Evolutionary conservation across 768 basidiomycete genomes (phyloP).

Genomic region (Pisolithus sp.): DNA sequence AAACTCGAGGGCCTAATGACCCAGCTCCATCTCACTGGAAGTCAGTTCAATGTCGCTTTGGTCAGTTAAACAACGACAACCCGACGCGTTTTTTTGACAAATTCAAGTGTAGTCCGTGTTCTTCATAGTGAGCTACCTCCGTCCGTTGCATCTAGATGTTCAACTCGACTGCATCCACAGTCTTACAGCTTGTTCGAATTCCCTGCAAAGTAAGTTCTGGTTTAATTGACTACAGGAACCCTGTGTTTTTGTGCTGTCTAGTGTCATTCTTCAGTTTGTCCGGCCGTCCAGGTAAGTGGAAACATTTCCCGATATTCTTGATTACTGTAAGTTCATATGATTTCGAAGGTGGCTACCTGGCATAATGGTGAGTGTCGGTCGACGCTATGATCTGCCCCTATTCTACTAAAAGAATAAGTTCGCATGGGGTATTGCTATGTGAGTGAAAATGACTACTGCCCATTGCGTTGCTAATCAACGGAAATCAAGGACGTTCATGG

Average conservation of each 20-base stretch:
- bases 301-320: not conserved
- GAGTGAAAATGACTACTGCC: constrained; percentile 6
- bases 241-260: not conserved
- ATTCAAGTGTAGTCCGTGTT: constrained; percentile 49
- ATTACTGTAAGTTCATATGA: not conserved
- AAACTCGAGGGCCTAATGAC: constrained; percentile 54
- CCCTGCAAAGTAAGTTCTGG: constrained; percentile 53
- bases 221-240: not conserved
- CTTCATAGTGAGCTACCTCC: constrained; percentile 46
- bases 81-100: not conserved
- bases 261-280: constrained; percentile 47
- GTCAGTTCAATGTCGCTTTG: constrained; percentile 61
- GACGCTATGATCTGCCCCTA: not conserved
- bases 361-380: constrained; percentile 41
- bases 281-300: constrained; percentile 47
- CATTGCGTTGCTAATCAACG: not conserved
- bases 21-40: constrained; percentile 50
- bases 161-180: constrained; percentile 3
- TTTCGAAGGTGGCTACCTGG: constrained; percentile 49
- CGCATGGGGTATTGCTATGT: constrained; percentile 59
- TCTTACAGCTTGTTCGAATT: constrained; percentile 47
- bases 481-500: constrained; percentile 48
- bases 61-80: constrained; percentile 28
- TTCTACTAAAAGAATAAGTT: constrained; percentile 30
- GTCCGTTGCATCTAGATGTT: not conserved